Base-by-base conservation (phyloP, 805 yeast species). In the Yamadazyma insecticola region DNA sequence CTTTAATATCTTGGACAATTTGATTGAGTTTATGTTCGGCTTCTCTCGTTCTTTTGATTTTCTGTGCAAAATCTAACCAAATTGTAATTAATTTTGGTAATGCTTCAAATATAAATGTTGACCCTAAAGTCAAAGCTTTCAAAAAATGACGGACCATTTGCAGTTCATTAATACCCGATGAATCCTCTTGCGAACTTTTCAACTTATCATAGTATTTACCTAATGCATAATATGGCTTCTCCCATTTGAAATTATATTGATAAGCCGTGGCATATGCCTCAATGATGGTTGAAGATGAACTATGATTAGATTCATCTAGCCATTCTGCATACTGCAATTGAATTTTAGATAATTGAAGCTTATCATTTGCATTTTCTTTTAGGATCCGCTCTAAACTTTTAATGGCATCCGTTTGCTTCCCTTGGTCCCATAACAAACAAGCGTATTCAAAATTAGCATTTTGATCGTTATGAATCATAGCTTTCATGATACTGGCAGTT, bases 81-180 rank as follows among this genome's bases (percentile, higher is more conserved):
- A 85, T 70, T 0, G 96, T 87, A 4, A 89, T 71, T n/a, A 86
- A 73, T 47, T 87, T 88, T 0, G 98, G 97, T 13, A 92, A 60
- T 0, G 90, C 81, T 55, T 92, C 97, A 48, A 78, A 78, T 2
- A 85, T 71, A 47, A 77, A 81, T 22, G 74, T 69, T 3, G 78
- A 68, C 1, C 92, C 87, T 24, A 67, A 63, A 7, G 70, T 67
- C 16, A 85, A 66, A 0, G 90, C 75, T 19, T 72, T 66, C 19
- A 77, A 57, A 46, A 81, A 83, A 24, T 70, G 62, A 6, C 66
- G 51, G 6, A 84, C 72, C 22, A 81, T 73, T 13, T 66, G 67
- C 14, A 59, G 63, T 40, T 82, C 84, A 38, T 72, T 63, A 6
- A 60, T 63, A 0, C 85, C 85, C 32, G 66, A 35, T 11, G 24